phyloP scores from a whole-genome alignment of 2,329 filamentous ascomycete species.

The Calonectria pseudoreteaudii region DNA sequence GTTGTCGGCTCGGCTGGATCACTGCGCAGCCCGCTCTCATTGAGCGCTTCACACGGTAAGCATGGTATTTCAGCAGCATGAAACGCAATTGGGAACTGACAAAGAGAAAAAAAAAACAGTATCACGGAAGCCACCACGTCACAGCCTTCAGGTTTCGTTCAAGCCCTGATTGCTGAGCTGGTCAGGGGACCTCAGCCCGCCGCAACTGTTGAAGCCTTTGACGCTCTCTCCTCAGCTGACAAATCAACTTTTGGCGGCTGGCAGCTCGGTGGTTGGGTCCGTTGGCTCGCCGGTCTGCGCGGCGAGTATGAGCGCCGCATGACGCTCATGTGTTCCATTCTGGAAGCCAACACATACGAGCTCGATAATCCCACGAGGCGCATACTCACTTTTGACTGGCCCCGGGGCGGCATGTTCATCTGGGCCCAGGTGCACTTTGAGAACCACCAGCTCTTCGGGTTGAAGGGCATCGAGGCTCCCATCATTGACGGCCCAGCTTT shows the following conservation, averaged over 20 bases:
- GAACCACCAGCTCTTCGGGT: constrained; percentile 75
- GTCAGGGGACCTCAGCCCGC: constrained; percentile 76
- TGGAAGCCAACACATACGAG: constrained; percentile 76
- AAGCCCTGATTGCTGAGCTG: constrained; percentile 82
- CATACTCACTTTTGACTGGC: constrained; percentile 82
- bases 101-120: constrained; percentile 59
- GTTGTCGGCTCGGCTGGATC: constrained; percentile 91
- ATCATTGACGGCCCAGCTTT: constrained; percentile 68
- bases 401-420: constrained; percentile 91
- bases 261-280: constrained; percentile 87
- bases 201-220: constrained; percentile 54
- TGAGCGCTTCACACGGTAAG: constrained; percentile 70
- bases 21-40: constrained; percentile 84
- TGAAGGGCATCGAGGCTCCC: constrained; percentile 44
- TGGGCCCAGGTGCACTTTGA: constrained; percentile 83
- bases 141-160: constrained; percentile 90
- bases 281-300: constrained; percentile 88
- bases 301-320: constrained; percentile 88
- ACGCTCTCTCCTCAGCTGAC: constrained; percentile 60
- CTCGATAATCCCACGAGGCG: constrained; percentile 77
- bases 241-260: constrained; percentile 69
- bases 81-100: constrained; percentile 13
- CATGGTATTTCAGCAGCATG: background rate
- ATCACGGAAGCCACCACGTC: constrained; percentile 84
- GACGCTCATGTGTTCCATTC: constrained; percentile 78